Base-by-base conservation (phyloP, 2,329 filamentous ascomycete species). In the Verticillium nonalfalfae region DNA sequence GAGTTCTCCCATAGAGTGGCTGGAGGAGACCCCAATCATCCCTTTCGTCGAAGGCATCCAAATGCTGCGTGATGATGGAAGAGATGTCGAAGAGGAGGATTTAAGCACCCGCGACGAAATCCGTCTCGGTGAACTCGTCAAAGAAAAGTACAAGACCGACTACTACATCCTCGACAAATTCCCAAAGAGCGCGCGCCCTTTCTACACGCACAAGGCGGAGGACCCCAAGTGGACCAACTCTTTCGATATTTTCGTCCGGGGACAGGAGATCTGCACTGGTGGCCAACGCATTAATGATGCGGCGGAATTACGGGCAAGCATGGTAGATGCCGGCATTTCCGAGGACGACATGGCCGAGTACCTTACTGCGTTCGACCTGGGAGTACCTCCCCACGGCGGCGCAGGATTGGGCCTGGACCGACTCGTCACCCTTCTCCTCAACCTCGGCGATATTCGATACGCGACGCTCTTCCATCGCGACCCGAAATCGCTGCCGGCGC, bases 141-240 rank as follows among this genome's bases (percentile, higher is more conserved):
- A 90, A 76, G 86, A 96, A 71, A 93, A 93, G 76, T 95, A 90
- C 70, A 81, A 85, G 60, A 96, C 93, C 0, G 93, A 97, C 69
- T 97, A 96, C 78, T 97, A 95, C 75, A 89, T 97, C 65, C 83
- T 97, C 50, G 93, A 97, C 81, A 96, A 96, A 71, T 97, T 97
- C 79, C 93, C 93, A 1, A 80, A 85, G 26, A 88, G 86, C 7
- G 93, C 91, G 2, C 86, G 93, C 54, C 93, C 93, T 0, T 97
- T 97, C 76, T 97, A 97, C 71, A 91, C 93, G 1, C 93, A 96
- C 84, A 91, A 96, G 65, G 84, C 88, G 1, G 80, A 88, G 15
- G 85, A 96, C 69, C 79, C 85, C 13, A 81, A 83, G 38, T 86
- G 87, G 72, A 97, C 93, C 58, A 96, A 96, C 72, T 96, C 93